Conservation (phyloP, 306 rosid genomes). For the Hylodesmum podocarpum region DNA sequence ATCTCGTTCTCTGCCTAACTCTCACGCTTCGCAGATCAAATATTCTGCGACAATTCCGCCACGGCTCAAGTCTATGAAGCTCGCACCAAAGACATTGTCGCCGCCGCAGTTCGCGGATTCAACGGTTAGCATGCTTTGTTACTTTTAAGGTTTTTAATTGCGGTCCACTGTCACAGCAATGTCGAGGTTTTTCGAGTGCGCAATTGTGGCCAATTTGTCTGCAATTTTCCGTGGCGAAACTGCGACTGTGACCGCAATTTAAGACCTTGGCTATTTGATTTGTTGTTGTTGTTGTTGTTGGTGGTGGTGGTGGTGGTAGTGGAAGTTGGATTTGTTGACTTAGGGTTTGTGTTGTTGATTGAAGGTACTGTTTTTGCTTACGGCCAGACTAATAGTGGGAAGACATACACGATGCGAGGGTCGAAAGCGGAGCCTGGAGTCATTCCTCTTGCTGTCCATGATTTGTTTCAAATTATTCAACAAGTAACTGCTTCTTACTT, state of each 20-base stretch:
- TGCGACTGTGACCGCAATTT: no score
- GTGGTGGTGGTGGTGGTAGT: no score
- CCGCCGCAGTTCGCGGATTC: conserved; percentile 86
- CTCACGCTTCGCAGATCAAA: conserved; percentile 47
- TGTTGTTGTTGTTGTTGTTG: not conserved
- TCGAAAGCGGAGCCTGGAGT: conserved; percentile 71
- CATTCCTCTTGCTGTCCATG: conserved; percentile 83
- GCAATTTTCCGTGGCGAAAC: no score
- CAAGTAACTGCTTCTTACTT: conserved; percentile 41
- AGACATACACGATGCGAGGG: conserved; percentile 93
- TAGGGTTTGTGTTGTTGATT: conserved; percentile 14
- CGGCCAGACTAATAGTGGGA: conserved; percentile 96
- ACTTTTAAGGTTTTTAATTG: no score
- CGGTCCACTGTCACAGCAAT: no score
- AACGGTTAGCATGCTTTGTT: conserved; percentile 57
- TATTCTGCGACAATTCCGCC: conserved; percentile 59
- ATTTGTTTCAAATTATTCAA: conserved; percentile 64
- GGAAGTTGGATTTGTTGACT: not conserved
- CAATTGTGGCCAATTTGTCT: no score
- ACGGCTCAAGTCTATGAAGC: conserved; percentile 67
- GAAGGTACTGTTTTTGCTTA: conserved; percentile 95
- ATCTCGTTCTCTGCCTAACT: not conserved
- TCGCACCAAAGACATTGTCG: conserved; percentile 72
- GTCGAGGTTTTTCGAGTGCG: no score
- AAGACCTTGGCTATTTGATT: not conserved